Evolutionary conservation across 2,329 filamentous ascomycete genomes (phyloP).

Genomic region (Ophiostoma ulmi): DNA sequence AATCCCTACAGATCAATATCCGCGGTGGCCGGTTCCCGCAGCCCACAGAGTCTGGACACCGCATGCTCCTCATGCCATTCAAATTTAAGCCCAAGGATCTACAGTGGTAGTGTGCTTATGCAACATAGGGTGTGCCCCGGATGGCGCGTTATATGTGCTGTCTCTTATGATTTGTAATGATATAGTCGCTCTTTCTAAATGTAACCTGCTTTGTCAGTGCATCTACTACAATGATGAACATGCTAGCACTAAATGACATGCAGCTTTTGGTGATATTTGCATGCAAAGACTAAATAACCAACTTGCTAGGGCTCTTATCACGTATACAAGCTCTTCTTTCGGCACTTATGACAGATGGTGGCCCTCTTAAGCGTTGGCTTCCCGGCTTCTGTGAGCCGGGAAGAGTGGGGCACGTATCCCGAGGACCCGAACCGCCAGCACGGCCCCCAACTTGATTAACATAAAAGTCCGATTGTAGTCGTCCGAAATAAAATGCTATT

Average conservation of each 20-base stretch:
- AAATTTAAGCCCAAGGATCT: slow-evolving; percentile 13
- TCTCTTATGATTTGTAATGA: not conserved
- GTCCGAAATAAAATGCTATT: not conserved
- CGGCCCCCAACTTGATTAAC: not conserved
- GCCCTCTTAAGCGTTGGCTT: not conserved
- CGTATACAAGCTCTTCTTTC: not conserved
- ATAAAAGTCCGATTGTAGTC: not conserved
- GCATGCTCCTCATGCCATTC: slow-evolving; percentile 23
- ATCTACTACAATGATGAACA: not conserved
- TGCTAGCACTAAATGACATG: not conserved
- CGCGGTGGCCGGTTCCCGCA: slow-evolving; percentile 43
- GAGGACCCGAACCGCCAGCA: not conserved
- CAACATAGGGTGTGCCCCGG: not conserved
- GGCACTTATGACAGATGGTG: not conserved
- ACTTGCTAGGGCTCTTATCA: not conserved
- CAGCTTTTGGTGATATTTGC: not conserved
- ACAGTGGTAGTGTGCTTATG: slow-evolving; percentile 6
- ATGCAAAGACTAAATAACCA: not conserved
- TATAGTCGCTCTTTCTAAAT: not conserved
- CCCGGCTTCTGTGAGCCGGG: not conserved
- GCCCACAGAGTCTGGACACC: slow-evolving; percentile 14
- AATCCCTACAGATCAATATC: slow-evolving; percentile 50
- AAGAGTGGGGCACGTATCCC: not conserved
- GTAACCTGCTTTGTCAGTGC: not conserved
- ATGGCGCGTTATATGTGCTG: not conserved